Base-by-base conservation (phyloP, 2,329 filamentous ascomycete genomes). In the Trichoderma hamatum region DNA sequence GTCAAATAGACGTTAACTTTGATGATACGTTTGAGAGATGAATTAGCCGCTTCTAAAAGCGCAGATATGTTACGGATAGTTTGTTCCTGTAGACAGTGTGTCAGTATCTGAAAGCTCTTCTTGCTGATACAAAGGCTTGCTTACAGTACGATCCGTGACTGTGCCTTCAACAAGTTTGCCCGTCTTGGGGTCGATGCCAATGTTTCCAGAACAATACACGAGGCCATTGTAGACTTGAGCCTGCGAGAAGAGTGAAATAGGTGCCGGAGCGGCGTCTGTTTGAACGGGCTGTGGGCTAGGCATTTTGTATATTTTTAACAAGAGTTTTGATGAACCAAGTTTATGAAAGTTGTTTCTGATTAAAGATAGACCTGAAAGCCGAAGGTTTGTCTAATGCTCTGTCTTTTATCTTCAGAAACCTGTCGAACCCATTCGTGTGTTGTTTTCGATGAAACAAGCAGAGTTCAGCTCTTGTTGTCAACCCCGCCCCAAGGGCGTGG, bases 1-100 rank as follows among this genome's bases (percentile, higher is more conserved):
- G 86, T 86, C 26, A 92, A 75, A 75, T 89, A 92, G 54, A 91
- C 82, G 74, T 90, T 92, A 71, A 90, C 85, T 78, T 92, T 91
- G 75, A 92, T 84, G 0, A 88, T 85, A 68, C 90, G 88, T 56
- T 84, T 81, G 61, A 91, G 80, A 70, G 81, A 83, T 59, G 84
- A 86, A 1, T 88, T 88, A 0, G 88, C 87, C 3, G 85, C 88
- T 71, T 87, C 83, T 28, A 92, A 85, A 2, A 92, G 82, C 1
- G 83, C 82, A 7, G 81, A 76, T 16, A 91, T 81, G 78, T 91
- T 91, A 70, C 82, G 82, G 70, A 91, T 83, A 56, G 83, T 82
- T 82, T 86, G 86, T 69, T 77, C 75, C 84, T 85, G 26, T 16
- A 19, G 2, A 24, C 11, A 28, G 10, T 49, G 26, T 54, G 28